Evolutionary conservation across 2,329 filamentous ascomycete species (phyloP), one percentile per base, ranked within the genome.

Genomic region (Pyricularia grisea): DNA sequence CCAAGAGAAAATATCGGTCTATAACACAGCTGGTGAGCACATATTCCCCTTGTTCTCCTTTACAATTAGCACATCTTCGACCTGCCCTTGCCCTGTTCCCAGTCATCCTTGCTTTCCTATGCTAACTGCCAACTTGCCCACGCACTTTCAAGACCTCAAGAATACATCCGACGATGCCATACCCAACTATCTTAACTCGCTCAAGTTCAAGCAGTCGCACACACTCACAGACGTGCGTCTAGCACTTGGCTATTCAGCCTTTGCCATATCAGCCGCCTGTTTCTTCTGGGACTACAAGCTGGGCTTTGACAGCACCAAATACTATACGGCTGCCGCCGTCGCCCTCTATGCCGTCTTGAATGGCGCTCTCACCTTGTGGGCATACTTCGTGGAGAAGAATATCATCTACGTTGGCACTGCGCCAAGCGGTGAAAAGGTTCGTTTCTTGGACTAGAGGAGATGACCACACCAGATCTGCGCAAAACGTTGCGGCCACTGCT

Each of bases 101-200:
- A 3, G 23, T 25, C 58, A 6, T 61, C 25, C 23, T 27, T 25
- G 58, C 10, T 12, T 61, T 10, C 25, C n/a, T 25, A 25, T 61
- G 23, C 58, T 61, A 23, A 61, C 10, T 61, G 14, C 67, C 23
- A 36, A 65, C 68, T 66, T 63, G 6, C 28, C 27, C 20, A 50
- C 65, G 55, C 65, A 69, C 20, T 58, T 33, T 33, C 20, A 36
- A 97, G 95, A 98, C 78, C 90, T 99, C 72, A 98, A 98, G 81
- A 97, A 95, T 82, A 96, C 94, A 58, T 93, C 92, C 73, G 95
- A 99, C 82, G 95, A 99, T 81, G 93, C 94, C 69, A 90, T 99
- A 70, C 89, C 92, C 70, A 93, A 95, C 81, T 98, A 98, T 83
- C 89, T 99, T 72, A 94, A 92, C 80, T 92, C 89, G 36, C 88